Conservation (phyloP, 1,139 yeast genomes). For the Suhomyces atakaporum region DNA sequence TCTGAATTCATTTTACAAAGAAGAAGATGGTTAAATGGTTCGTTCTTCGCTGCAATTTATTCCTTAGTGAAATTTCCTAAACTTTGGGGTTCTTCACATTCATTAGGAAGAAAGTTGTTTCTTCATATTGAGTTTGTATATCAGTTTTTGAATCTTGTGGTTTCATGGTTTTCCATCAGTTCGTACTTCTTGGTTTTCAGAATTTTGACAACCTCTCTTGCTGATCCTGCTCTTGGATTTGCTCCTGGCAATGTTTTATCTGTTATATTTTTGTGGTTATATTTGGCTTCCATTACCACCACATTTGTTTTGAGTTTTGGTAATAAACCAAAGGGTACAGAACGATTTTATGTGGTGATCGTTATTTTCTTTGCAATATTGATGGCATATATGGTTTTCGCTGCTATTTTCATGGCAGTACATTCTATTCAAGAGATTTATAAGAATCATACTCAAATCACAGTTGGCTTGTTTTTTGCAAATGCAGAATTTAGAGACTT, state of each 20-base stretch:
- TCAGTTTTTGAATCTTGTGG: conserved; percentile 45
- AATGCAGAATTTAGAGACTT: conserved; percentile 49
- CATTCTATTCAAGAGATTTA: conserved; percentile 43
- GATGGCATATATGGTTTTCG: conserved; percentile 88
- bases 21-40: conserved; percentile 55
- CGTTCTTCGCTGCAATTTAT: conserved; percentile 52
- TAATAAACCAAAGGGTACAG: conserved; percentile 92
- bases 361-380: conserved; percentile 86
- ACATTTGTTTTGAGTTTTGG: conserved; percentile 92
- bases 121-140: conserved; percentile 47
- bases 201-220: conserved; percentile 70
- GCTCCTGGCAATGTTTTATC: conserved; percentile 78
- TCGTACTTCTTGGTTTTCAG: conserved; percentile 80
- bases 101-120: conserved; percentile 42
- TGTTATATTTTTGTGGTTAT: conserved; percentile 85
- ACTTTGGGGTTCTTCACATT: conserved; percentile 46
- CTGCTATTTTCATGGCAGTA: conserved; percentile 52
- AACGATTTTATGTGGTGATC: conserved; percentile 76
- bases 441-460: conserved; percentile 30
- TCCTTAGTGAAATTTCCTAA: conserved; percentile 48
- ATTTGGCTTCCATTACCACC: conserved; percentile 83
- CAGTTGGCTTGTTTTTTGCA: conserved; percentile 42
- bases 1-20: conserved; percentile 51
- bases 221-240: conserved; percentile 52
- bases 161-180: conserved; percentile 83